These are phyloP conservation scores for Penicillium maclennaniae DNA, from an alignment of 495 filamentous ascomycete species.

Conservation along the genomic window DNA sequence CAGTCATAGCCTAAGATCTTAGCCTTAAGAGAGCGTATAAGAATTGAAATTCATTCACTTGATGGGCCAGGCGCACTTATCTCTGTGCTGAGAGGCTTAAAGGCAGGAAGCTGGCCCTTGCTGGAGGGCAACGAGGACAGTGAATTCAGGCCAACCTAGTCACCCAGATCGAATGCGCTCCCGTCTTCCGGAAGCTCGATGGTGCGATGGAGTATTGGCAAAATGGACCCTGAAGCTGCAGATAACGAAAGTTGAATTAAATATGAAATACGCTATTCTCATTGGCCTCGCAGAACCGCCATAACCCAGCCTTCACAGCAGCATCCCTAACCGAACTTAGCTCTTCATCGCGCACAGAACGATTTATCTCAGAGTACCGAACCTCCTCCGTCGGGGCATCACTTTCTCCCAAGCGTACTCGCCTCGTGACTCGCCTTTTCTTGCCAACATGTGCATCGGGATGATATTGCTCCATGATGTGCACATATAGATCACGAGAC, in stretches of 20 bases:
- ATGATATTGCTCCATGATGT: slow-evolving; percentile 77
- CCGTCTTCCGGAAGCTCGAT: too few relatives aligned
- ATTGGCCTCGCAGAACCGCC: slow-evolving; percentile 69
- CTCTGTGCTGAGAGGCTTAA: too few relatives aligned
- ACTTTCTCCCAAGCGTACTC: slow-evolving; percentile 8
- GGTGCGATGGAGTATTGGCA: too few relatives aligned
- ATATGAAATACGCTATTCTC: slow-evolving; percentile 68
- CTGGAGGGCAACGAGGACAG: too few relatives aligned
- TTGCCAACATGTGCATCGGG: slow-evolving; percentile 74
- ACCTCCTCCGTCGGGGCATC: slow-evolving; percentile 35
- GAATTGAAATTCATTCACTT: too few relatives aligned
- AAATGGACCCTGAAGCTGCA: too few relatives aligned
- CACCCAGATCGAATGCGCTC: too few relatives aligned
- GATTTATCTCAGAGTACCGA: slow-evolving; percentile 72
- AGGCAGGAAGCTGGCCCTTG: too few relatives aligned
- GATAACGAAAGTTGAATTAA: slow-evolving; percentile 24
- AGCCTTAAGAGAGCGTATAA: too few relatives aligned
- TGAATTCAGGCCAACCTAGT: too few relatives aligned
- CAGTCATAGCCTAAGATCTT: too few relatives aligned
- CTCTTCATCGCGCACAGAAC: slow-evolving; percentile 60
- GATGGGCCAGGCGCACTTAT: too few relatives aligned
- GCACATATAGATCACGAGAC: slow-evolving; percentile 63
- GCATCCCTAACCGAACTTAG: slow-evolving; percentile 56
- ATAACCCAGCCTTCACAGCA: slow-evolving; percentile 65
- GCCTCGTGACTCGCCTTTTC: slow-evolving; percentile 35